A percentile compares a stretch with the other conserved stretches of the same genome.
These are phyloP conservation scores for Aspergillus sclerotialis DNA, from an alignment of 2,329 filamentous ascomycete species.

Conservation along the genomic window DNA sequence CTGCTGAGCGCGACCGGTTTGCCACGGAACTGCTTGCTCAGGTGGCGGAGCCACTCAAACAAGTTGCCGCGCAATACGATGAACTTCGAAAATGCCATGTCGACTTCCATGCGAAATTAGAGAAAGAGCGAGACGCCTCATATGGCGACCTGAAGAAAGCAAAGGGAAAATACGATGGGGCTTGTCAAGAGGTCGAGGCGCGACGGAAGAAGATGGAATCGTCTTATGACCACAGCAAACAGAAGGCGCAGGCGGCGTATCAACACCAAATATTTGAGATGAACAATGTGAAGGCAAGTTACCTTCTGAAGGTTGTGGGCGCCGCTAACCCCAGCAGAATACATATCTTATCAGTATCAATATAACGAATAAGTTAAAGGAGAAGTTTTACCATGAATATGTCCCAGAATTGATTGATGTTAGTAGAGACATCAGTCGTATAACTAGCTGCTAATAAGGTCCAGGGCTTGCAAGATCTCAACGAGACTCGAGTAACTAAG, in stretches of 20 bases:
- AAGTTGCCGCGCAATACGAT: slow-evolving; percentile 68
- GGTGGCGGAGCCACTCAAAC: slow-evolving; percentile 80
- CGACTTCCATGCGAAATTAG: slow-evolving; percentile 81
- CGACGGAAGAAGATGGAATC: slow-evolving; percentile 91
- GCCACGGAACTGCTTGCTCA: slow-evolving; percentile 69
- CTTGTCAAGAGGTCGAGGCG: slow-evolving; percentile 90
- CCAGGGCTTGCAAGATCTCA: slow-evolving; percentile 75
- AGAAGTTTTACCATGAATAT: slow-evolving; percentile 95
- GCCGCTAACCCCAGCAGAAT: slow-evolving; percentile 50
- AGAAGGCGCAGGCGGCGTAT: slow-evolving; percentile 84
- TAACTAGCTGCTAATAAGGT: slow-evolving; percentile 11
- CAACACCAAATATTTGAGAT: slow-evolving; percentile 90
- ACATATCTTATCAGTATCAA: slow-evolving; percentile 96
- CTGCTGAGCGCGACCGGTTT: slow-evolving; percentile 81
- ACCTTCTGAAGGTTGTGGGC: background rate
- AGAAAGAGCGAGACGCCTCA: slow-evolving; percentile 77
- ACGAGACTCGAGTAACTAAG: slow-evolving; percentile 77
- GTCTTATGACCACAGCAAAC: slow-evolving; percentile 77
- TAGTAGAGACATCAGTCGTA: slow-evolving; percentile 18
- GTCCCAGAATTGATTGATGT: slow-evolving; percentile 89
- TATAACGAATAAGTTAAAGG: slow-evolving; percentile 95
- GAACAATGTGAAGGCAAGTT: slow-evolving; percentile 73
- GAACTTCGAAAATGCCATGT: slow-evolving; percentile 85
- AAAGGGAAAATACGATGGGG: slow-evolving; percentile 86
- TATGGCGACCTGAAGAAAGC: slow-evolving; percentile 82